Conservation (phyloP, 2,329 filamentous ascomycete species). For the Cordyceps farinosa region DNA sequence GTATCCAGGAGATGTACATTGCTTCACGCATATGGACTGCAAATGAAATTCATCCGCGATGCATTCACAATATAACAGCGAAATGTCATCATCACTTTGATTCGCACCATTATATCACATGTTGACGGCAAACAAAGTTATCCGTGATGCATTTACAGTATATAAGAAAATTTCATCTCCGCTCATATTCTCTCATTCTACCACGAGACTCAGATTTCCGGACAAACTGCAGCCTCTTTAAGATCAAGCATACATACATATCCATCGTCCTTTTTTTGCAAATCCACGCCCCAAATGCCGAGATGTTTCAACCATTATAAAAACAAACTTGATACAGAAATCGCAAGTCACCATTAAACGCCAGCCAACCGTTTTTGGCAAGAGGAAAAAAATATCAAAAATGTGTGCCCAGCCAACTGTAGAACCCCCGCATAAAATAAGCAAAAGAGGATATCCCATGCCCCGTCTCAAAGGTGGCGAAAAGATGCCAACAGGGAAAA, state of each 20-base stretch:
- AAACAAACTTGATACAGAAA: slow-evolving; percentile 10
- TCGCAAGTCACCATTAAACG: slow-evolving; percentile 11
- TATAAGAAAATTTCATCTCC: slow-evolving; percentile 1
- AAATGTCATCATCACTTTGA: too few relatives aligned
- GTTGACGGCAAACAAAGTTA: background rate
- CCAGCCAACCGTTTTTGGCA: slow-evolving; percentile 15
- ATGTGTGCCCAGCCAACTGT: slow-evolving; percentile 16
- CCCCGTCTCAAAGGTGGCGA: slow-evolving; percentile 10
- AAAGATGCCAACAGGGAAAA: slow-evolving; percentile 19
- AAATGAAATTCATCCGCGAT: background rate
- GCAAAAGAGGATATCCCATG: slow-evolving; percentile 18
- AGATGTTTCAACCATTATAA: slow-evolving; percentile 9
- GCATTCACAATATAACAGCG: background rate
- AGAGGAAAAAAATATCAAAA: slow-evolving; percentile 15
- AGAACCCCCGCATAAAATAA: slow-evolving; percentile 15
- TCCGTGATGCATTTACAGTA: slow-evolving; percentile 16
- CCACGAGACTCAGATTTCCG: background rate
- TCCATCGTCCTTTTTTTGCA: slow-evolving; percentile 3
- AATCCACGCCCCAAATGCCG: slow-evolving; percentile 10
- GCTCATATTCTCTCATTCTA: background rate
- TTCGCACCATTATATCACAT: too few relatives aligned
- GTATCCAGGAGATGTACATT: background rate
- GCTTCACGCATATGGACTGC: too few relatives aligned
- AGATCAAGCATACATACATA: background rate
- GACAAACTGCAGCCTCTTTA: background rate